Conservation (phyloP, 306 rosid species). For the Sesbania bispinosa region DNA sequence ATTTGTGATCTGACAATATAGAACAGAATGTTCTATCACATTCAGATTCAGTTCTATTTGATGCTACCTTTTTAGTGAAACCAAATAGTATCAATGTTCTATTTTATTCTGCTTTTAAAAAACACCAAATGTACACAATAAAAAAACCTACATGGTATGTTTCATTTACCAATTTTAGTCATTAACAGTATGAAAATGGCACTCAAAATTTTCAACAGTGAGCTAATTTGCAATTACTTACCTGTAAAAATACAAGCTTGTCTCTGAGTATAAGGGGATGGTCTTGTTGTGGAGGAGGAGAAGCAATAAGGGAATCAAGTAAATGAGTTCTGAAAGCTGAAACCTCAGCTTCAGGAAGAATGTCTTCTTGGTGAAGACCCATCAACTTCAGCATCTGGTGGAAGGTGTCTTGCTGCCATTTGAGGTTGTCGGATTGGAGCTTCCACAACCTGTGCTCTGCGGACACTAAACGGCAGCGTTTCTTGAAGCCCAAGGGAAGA, state of each 20-base stretch:
- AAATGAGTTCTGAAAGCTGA: slow-evolving; percentile 57
- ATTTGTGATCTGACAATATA: no score
- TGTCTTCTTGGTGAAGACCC: slow-evolving; percentile 72
- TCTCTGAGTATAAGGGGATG: slow-evolving; percentile 52
- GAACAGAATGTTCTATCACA: no score
- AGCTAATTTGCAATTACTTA: slow-evolving; percentile 4
- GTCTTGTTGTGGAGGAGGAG: slow-evolving; percentile 47
- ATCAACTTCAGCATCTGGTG: slow-evolving; percentile 68
- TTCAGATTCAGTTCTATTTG: no score
- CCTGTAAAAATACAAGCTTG: slow-evolving; percentile 75
- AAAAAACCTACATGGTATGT: no score
- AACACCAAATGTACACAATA: no score
- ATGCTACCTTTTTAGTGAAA: no score
- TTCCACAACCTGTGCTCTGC: slow-evolving; percentile 51
- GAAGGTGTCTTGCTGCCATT: slow-evolving; percentile 88
- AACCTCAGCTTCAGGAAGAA: slow-evolving; percentile 56
- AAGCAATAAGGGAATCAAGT: slow-evolving; percentile 60
- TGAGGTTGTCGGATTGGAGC: slow-evolving; percentile 70
- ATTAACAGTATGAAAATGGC: no score
- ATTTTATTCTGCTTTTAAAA: no score
- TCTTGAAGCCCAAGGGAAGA: slow-evolving; percentile 69
- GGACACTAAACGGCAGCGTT: slow-evolving; percentile 39
- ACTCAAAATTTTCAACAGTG: no score
- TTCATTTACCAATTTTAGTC: no score
- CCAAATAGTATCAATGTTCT: no score